Evolutionary conservation across 257 asterid genomes (phyloP).

Genomic region (Leptodermis oblonga): DNA sequence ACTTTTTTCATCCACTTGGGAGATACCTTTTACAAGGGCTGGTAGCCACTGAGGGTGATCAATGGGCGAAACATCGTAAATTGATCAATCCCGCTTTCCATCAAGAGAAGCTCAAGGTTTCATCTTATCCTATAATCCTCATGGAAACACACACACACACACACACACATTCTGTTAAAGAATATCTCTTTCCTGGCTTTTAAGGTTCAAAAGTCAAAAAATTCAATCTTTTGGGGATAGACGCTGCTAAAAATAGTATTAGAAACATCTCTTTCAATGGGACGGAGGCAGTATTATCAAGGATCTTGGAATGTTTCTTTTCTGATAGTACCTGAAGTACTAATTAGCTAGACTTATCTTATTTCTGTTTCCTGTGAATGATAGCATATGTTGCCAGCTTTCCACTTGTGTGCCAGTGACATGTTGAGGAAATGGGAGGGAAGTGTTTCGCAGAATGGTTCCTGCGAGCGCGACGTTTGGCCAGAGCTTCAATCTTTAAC

Average conservation of each 20-base stretch:
- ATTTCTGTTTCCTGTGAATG: not conserved
- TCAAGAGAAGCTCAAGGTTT: constrained; percentile 24
- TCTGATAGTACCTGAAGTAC: not conserved
- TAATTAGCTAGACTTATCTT: not conserved
- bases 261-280: no score
- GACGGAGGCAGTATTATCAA: no score
- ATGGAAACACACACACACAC: no score
- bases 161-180: not conserved
- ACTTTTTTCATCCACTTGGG: not conserved
- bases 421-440: constrained; percentile 12
- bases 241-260: no score
- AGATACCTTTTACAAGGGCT: constrained; percentile 12
- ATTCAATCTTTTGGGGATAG: not conserved
- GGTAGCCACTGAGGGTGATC: constrained; percentile 6
- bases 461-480: constrained; percentile 7
- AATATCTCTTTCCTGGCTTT: not conserved
- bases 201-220: not conserved
- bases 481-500: constrained; percentile 9
- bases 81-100: constrained; percentile 25
- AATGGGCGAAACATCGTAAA: constrained; percentile 22
- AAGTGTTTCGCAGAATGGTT: not conserved
- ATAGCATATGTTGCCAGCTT: constrained; percentile 42
- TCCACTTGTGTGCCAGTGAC: constrained; percentile 20
- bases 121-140: not conserved
- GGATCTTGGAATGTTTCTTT: not conserved